These are phyloP conservation scores for Calonectria hongkongensis DNA, from an alignment of 2,329 filamentous ascomycete species.

Conservation along the genomic window DNA sequence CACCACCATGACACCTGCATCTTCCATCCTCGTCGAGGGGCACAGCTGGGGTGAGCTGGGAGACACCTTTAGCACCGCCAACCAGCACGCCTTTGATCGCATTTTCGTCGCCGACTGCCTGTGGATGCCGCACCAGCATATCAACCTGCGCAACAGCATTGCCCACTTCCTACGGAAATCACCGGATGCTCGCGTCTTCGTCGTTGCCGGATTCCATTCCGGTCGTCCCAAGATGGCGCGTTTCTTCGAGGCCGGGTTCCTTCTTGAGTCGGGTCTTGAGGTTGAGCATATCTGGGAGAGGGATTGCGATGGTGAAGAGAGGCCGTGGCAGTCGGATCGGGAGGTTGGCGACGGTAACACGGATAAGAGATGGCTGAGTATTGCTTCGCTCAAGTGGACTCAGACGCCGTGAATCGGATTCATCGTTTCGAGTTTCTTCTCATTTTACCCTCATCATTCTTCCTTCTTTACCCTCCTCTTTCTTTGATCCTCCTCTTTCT, in stretches of 20 bases:
- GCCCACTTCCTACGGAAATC: slow-evolving; percentile 74
- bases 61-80: slow-evolving; percentile 55
- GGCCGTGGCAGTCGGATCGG: slow-evolving; percentile 77
- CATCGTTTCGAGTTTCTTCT: background rate
- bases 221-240: slow-evolving; percentile 78
- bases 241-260: slow-evolving; percentile 74
- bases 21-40: slow-evolving; percentile 69
- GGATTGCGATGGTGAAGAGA: slow-evolving; percentile 78
- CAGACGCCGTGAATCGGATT: slow-evolving; percentile 42
- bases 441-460: too few species aligned
- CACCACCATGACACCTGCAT: slow-evolving; percentile 28
- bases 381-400: slow-evolving; percentile 70
- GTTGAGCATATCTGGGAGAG: slow-evolving; percentile 81
- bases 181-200: slow-evolving; percentile 72
- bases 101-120: slow-evolving; percentile 83
- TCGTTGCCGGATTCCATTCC: slow-evolving; percentile 84
- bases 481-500: background rate
- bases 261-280: slow-evolving; percentile 71
- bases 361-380: slow-evolving; percentile 82
- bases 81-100: slow-evolving; percentile 71
- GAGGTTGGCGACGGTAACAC: slow-evolving; percentile 76
- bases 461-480: too few species aligned
- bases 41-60: slow-evolving; percentile 78
- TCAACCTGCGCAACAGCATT: slow-evolving; percentile 78
- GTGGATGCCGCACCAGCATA: slow-evolving; percentile 85